Evolutionary conservation across 352 stramenopile genomes (phyloP).

Genomic region (Plasmopara viticola): DNA sequence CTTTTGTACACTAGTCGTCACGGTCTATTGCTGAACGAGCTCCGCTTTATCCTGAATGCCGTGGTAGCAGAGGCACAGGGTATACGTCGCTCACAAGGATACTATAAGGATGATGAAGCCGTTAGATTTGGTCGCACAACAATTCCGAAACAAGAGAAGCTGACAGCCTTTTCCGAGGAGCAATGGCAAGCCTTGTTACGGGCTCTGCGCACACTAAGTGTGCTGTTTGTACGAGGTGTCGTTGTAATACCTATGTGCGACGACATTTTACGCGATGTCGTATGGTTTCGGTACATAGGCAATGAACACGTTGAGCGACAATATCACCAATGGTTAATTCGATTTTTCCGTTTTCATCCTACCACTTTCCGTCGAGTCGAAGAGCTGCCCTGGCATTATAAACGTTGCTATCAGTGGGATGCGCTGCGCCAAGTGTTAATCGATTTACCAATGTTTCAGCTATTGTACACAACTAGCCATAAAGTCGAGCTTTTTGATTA

Average conservation of each 20-base stretch:
- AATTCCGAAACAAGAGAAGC: constrained; percentile 20
- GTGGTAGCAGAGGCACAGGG: constrained; percentile 40
- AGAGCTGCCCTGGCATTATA: constrained; percentile 91
- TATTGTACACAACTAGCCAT: constrained; percentile 87
- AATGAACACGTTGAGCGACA: constrained; percentile 58
- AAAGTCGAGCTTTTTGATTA: constrained; percentile 89
- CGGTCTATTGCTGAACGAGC: constrained; percentile 81
- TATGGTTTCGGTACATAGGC: constrained; percentile 84
- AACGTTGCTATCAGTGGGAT: constrained; percentile 85
- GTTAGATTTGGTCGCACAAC: constrained; percentile 18
- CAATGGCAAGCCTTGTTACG: constrained; percentile 70
- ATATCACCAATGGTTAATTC: constrained; percentile 81
- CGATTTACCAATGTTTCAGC: constrained; percentile 88
- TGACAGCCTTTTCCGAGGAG: constrained; percentile 54
- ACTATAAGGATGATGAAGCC: constrained; percentile 7
- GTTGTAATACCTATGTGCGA: constrained; percentile 85
- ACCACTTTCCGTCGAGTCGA: constrained; percentile 76
- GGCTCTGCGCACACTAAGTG: constrained; percentile 59
- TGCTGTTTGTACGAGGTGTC: constrained; percentile 81
- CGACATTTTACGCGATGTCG: constrained; percentile 79
- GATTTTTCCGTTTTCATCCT: constrained; percentile 76
- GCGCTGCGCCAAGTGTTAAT: constrained; percentile 83
- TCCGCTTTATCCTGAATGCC: constrained; percentile 71
- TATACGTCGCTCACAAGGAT: constrained; percentile 14
- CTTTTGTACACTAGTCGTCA: constrained; percentile 88